Conservation (phyloP, 1,284 basidiomycete species). For the Rhodotorula sp. region DNA sequence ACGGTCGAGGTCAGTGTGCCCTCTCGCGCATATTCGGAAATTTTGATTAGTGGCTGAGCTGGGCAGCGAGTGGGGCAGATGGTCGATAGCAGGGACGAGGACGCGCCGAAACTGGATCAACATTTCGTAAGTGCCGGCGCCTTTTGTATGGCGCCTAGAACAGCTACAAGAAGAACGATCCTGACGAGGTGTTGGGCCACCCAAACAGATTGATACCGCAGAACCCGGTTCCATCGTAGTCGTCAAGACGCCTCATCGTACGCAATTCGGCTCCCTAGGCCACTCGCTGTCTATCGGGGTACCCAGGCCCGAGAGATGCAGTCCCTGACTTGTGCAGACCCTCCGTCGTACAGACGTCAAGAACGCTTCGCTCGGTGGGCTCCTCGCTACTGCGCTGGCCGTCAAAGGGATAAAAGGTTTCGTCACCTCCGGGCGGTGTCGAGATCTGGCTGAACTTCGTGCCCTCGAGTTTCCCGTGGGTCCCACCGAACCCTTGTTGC, state of each 20-base stretch:
- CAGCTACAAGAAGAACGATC: too few species aligned
- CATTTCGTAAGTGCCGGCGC: slow-evolving; percentile 63
- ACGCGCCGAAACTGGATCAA: slow-evolving; percentile 64
- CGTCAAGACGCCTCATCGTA: slow-evolving; percentile 73
- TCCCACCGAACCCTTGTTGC: not conserved
- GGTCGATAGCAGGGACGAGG: slow-evolving; percentile 63
- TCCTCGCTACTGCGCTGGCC: slow-evolving; percentile 82
- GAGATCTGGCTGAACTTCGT: slow-evolving; percentile 77
- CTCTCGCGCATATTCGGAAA: not conserved
- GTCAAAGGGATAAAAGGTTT: slow-evolving; percentile 68
- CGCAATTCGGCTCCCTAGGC: slow-evolving; percentile 38
- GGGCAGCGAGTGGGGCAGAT: slow-evolving; percentile 53
- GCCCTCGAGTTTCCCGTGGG: slow-evolving; percentile 62
- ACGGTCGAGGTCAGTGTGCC: slow-evolving; percentile 66
- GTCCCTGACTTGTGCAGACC: too few species aligned
- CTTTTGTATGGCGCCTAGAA: too few species aligned
- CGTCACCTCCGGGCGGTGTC: slow-evolving; percentile 73
- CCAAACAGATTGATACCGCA: slow-evolving; percentile 63
- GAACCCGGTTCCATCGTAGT: slow-evolving; percentile 68
- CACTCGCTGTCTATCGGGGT: too few species aligned
- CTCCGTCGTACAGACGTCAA: slow-evolving; percentile 59
- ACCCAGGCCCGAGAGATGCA: too few species aligned
- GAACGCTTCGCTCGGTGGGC: slow-evolving; percentile 86
- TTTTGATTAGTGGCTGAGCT: not conserved
- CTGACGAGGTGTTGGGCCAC: not conserved